phyloP scores from a whole-genome alignment of 192 early-diverging fungal species.

The Coemansia umbellata region DNA sequence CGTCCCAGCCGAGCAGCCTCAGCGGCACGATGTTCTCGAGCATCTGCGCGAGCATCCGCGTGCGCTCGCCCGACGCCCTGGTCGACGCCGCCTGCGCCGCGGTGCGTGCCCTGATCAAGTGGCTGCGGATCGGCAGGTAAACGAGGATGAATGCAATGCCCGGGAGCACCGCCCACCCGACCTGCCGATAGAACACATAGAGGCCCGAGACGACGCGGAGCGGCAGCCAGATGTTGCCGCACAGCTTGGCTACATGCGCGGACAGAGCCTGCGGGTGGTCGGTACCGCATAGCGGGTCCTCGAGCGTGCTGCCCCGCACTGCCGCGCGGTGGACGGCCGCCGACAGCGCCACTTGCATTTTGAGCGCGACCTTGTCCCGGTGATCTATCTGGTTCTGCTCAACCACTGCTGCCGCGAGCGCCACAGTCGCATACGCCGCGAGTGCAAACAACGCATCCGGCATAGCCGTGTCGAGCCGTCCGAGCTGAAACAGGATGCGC shows the following conservation, averaged over 20 bases:
- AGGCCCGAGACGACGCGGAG: conserved; percentile 11
- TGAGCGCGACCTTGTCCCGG: conserved; percentile 16
- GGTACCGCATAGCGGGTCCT: conserved; percentile 3
- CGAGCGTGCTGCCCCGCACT: not conserved
- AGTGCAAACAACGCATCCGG: not conserved
- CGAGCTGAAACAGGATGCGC: conserved; percentile 15
- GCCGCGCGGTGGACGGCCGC: conserved; percentile 16
- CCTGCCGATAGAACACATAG: conserved; percentile 34
- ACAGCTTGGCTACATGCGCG: conserved; percentile 6
- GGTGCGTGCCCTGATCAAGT: not conserved
- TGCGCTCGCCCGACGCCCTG: not conserved
- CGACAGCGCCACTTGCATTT: conserved; percentile 15
- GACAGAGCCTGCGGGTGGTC: conserved; percentile 11
- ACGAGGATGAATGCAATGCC: conserved; percentile 14
- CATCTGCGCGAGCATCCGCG: conserved; percentile 7
- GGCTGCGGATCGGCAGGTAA: conserved; percentile 28
- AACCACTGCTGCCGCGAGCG: not conserved
- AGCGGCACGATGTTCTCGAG: conserved; percentile 23
- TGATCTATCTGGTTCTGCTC: conserved; percentile 47
- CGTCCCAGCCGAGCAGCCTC: conserved; percentile 29
- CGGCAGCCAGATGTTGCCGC: conserved; percentile 18
- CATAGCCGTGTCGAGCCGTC: not conserved
- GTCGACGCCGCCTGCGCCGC: not conserved
- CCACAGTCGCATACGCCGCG: not conserved
- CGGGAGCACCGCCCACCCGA: conserved; percentile 28